Evolutionary conservation across 441 rosid genomes (phyloP), one percentile per base, ranked within the genome.

Genomic region (Iberis amara): DNA sequence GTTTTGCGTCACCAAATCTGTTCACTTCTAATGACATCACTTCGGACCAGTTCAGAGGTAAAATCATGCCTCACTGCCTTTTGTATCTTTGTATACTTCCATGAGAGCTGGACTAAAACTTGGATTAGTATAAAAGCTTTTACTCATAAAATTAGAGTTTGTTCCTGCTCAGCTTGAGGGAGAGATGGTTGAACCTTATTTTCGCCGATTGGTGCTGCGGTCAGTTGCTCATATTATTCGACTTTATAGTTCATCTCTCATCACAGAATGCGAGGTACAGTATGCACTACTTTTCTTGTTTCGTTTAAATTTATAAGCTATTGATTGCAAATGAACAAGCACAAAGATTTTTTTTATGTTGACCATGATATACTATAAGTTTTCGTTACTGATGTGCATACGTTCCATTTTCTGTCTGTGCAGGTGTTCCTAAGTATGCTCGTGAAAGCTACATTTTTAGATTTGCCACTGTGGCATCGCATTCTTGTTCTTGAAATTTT

Each of bases 371-470:
- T 47, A 3, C 41, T 59, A 52, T 47, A 54, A 49, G 21, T 36
- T 35, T 48, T 54, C 11, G 11, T 36, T 40, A 36, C 52, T 47
- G 40, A 59, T 11, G 42, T 18, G 52, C 41, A 6, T 47, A 47
- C 36, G 35, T 53, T 35, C 11, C 36, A 30, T 41, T 18, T 18
- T 18, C 48, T 52, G 15, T 11, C 11, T 62, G 41, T 74, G 80
- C 84, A 89, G 99, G 99, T 94, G 68, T 94, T 94, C 67, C 86
- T 94, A 40, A 92, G 90, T 66, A 94, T 94, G 99, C 75, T 94
- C 50, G 82, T 89, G 77, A 94, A 86, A 75, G 84, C 79, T 63
- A 82, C 89, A 56, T 85, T 79, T 76, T 86, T 86, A 55, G 99
- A 94, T 79, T 76, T 94, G 68, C 95, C 97, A 59, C 66, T 94